Percentiles rank a stretch among this genome's conserved stretches.
These are phyloP conservation scores for Datisca glomerata DNA, from an alignment of 306 rosid genomes.

Conservation along the genomic window DNA sequence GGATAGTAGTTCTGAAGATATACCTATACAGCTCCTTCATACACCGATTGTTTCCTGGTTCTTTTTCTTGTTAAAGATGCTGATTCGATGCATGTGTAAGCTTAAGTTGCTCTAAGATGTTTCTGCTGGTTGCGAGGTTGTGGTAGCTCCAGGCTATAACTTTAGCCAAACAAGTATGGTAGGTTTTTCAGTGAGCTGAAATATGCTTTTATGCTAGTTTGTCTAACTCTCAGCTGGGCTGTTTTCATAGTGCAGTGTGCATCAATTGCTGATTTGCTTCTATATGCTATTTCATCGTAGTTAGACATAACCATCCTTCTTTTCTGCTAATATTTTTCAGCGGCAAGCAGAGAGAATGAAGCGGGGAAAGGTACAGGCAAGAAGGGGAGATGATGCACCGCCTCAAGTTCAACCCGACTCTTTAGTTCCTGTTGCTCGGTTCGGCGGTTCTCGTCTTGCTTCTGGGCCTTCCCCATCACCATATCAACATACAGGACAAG, in stretches of 20 bases:
- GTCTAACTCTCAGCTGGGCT: too few species aligned
- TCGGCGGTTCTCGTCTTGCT: slow-evolving; percentile 92
- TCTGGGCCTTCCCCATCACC: slow-evolving; percentile 76
- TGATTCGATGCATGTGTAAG: too few species aligned
- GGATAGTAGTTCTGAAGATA: too few species aligned
- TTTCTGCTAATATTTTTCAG: slow-evolving; percentile 23
- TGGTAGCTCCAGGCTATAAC: too few species aligned
- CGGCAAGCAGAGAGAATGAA: slow-evolving; percentile 77
- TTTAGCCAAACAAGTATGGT: neutral
- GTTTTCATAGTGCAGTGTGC: too few species aligned
- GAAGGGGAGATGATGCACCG: slow-evolving; percentile 71
- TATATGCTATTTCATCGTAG: neutral
- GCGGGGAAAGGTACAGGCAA: slow-evolving; percentile 63
- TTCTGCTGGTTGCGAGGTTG: too few species aligned
- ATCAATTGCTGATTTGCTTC: neutral
- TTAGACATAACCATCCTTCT: neutral
- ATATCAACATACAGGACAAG: slow-evolving; percentile 33
- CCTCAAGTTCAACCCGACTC: slow-evolving; percentile 71
- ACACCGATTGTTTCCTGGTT: too few species aligned
- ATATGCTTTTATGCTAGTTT: too few species aligned
- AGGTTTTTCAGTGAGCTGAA: neutral
- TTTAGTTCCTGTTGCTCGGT: slow-evolving; percentile 62
- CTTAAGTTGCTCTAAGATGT: too few species aligned
- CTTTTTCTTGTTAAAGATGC: too few species aligned
- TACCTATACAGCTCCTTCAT: too few species aligned